A percentile compares a stretch with the other conserved stretches of the same genome.
phyloP scores from a whole-genome alignment of 495 filamentous ascomycete genomes.

The Hypoxylon trugodes region DNA sequence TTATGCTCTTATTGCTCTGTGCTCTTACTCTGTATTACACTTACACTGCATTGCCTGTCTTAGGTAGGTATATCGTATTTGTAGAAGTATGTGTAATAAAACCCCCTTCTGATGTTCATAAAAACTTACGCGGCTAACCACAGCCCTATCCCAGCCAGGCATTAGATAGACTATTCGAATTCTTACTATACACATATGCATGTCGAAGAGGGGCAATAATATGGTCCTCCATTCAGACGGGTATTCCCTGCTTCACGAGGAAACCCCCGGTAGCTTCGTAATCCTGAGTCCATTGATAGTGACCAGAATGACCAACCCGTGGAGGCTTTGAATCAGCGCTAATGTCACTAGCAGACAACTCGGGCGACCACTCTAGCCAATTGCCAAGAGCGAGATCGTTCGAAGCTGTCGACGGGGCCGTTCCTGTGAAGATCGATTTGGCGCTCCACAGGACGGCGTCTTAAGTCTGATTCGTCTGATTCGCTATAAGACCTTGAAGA shows the following conservation, averaged over 20 bases:
- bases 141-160: conserved; percentile 14
- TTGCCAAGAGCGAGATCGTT: conserved; percentile 42
- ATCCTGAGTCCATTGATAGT: conserved; percentile 15
- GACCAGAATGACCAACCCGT: too few relatives aligned
- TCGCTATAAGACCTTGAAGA: too few relatives aligned
- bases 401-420: conserved; percentile 30
- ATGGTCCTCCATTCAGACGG: conserved; percentile 11
- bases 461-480: conserved; percentile 28
- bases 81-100: too few relatives aligned
- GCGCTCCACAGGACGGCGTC: conserved; percentile 22
- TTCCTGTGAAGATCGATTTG: conserved; percentile 38
- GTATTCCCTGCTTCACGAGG: conserved; percentile 19
- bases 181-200: conserved; percentile 13
- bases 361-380: conserved; percentile 21
- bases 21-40: too few relatives aligned
- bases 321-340: conserved; percentile 39
- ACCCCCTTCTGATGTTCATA: conserved; percentile 27
- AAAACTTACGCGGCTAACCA: conserved; percentile 31
- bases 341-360: conserved; percentile 27
- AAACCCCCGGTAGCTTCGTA: conserved; percentile 21
- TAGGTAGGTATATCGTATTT: too few relatives aligned
- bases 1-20: too few relatives aligned
- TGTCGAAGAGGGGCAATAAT: conserved; percentile 11
- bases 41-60: too few relatives aligned
- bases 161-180: too few relatives aligned